Evolutionary conservation across 2,329 filamentous ascomycete species (phyloP).

Genomic region (Ophiostoma sp.): DNA sequence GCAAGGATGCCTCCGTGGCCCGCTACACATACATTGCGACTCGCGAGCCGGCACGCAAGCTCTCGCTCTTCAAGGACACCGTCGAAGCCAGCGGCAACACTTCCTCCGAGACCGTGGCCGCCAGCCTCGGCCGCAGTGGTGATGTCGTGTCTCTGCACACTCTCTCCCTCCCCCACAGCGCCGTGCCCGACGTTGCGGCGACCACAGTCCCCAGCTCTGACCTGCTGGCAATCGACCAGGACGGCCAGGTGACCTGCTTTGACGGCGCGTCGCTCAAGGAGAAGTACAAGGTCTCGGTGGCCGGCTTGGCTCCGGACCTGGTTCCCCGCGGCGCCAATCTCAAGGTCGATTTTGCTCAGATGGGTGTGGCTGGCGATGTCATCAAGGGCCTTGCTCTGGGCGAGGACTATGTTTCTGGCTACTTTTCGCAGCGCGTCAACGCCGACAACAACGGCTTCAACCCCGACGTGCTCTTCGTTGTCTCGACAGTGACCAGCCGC

Average conservation of each 20-base stretch:
- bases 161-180: conserved; percentile 21
- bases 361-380: conserved; percentile 44
- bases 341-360: conserved; percentile 46
- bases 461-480: conserved; percentile 50
- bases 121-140: conserved; percentile 36
- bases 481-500: conserved; percentile 38
- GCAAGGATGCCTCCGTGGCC: conserved; percentile 40
- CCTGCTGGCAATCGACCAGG: conserved; percentile 53
- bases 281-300: conserved; percentile 44
- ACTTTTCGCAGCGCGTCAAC: conserved; percentile 45
- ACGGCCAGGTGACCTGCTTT: conserved; percentile 57
- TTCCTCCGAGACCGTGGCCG: conserved; percentile 44
- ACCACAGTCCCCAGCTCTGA: conserved; percentile 29
- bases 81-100: conserved; percentile 48
- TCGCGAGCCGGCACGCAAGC: conserved; percentile 43
- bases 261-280: conserved; percentile 50
- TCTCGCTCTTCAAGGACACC: conserved; percentile 56
- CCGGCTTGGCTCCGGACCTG: conserved; percentile 40
- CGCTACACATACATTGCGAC: conserved; percentile 60
- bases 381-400: conserved; percentile 52
- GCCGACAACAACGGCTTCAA: conserved; percentile 39
- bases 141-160: conserved; percentile 43
- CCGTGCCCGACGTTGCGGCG: not conserved
- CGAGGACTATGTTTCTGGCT: conserved; percentile 46
- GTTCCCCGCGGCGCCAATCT: conserved; percentile 34